A percentile compares a stretch with the other conserved stretches of the same genome.
Conservation (phyloP, 306 rosid species). For the Pachyrhizus erosus region DNA sequence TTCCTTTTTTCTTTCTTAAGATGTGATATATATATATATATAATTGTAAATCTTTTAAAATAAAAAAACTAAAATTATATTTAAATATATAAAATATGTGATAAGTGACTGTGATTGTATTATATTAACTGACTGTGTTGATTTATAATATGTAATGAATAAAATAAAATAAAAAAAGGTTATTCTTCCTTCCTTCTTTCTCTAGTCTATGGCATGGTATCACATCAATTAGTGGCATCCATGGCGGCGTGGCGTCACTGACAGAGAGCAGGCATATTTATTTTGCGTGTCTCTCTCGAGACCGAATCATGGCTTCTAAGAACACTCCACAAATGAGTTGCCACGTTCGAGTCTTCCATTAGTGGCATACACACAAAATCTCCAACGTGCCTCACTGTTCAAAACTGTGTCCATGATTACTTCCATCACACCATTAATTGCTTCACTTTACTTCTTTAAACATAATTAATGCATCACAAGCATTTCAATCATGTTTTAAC, state of each 20-base stretch:
- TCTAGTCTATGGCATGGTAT: neutral
- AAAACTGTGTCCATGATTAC: neutral
- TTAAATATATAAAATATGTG: no score
- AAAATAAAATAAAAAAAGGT: no score
- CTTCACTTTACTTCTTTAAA: neutral
- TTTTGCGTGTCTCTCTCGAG: neutral
- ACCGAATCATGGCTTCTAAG: slow-evolving; percentile 1
- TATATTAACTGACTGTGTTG: no score
- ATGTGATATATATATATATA: no score
- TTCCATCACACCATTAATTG: neutral
- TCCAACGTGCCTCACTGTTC: slow-evolving; percentile 5
- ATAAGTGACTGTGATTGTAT: no score
- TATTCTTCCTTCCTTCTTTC: no score
- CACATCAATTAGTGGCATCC: slow-evolving; percentile 24
- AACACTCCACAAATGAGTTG: neutral
- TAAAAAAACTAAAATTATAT: no score
- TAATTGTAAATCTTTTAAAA: no score
- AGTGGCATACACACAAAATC: neutral
- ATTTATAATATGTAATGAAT: no score
- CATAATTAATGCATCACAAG: neutral
- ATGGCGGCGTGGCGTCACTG: slow-evolving; percentile 41
- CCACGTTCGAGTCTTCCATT: neutral
- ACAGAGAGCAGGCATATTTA: no score
- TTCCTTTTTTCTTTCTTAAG: no score
- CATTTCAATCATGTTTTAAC: neutral